A percentile compares a stretch with the other conserved stretches of the same genome.
phyloP scores from a whole-genome alignment of 2,329 filamentous ascomycete species.

The Diaporthe eres region DNA sequence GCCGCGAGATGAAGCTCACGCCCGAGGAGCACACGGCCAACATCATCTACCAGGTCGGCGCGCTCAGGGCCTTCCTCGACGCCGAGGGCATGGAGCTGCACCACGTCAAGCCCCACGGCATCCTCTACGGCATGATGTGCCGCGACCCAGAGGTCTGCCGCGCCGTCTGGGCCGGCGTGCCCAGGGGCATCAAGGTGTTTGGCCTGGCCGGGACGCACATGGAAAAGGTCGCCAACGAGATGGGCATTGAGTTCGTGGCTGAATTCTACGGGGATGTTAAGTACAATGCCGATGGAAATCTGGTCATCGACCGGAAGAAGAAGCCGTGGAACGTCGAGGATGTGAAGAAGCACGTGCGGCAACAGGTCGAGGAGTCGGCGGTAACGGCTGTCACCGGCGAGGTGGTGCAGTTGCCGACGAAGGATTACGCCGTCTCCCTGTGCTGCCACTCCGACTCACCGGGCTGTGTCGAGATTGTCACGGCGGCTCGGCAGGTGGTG shows the following conservation, averaged over 20 bases:
- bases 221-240: constrained; percentile 46
- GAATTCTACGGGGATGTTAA: constrained; percentile 50
- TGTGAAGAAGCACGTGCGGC: constrained; percentile 56
- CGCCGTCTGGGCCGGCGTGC: constrained; percentile 47
- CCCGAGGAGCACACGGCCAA: constrained; percentile 70
- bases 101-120: constrained; percentile 72
- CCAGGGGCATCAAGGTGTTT: constrained; percentile 44
- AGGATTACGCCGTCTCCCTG: constrained; percentile 57
- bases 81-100: constrained; percentile 68
- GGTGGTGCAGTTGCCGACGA: constrained; percentile 54
- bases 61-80: constrained; percentile 71
- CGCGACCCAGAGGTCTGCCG: constrained; percentile 45
- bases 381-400: constrained; percentile 58
- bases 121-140: constrained; percentile 49
- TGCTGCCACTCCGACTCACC: constrained; percentile 64
- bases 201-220: constrained; percentile 48
- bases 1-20: constrained; percentile 71
- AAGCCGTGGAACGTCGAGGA: constrained; percentile 60
- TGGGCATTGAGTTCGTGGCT: constrained; percentile 47
- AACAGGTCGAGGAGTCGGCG: constrained; percentile 57
- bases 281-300: constrained; percentile 45
- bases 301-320: constrained; percentile 65
- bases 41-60: constrained; percentile 74
- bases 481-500: constrained; percentile 54
- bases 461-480: constrained; percentile 59